These are phyloP conservation scores for Fagopyrum tataricum DNA, from an alignment of 148 eudicot genomes.

Conservation along the genomic window DNA sequence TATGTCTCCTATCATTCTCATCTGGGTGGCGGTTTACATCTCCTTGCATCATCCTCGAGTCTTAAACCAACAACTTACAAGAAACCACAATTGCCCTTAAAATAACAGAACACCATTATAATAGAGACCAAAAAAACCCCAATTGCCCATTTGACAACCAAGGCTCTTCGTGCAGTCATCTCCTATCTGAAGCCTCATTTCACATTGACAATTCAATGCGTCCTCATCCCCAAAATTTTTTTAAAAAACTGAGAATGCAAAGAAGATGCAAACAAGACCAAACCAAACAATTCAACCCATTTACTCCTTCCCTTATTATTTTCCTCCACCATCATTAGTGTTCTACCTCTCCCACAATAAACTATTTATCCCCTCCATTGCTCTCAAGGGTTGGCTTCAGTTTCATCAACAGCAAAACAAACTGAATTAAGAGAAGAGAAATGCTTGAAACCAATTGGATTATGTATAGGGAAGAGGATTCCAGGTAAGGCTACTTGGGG, in stretches of 20 bases:
- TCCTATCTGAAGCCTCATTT: background rate
- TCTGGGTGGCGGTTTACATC: background rate
- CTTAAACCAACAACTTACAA: background rate
- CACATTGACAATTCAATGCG: background rate
- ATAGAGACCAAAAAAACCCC: no score
- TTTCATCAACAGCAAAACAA: background rate
- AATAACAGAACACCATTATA: background rate
- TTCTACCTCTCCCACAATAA: background rate
- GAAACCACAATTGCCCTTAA: background rate
- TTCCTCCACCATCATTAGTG: background rate
- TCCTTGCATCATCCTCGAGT: conserved; percentile 3
- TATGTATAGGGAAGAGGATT: background rate
- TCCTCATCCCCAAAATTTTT: background rate
- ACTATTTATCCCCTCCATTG: background rate
- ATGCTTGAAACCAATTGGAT: background rate
- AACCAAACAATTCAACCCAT: background rate
- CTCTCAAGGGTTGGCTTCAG: background rate
- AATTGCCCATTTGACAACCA: no score
- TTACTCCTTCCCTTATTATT: background rate
- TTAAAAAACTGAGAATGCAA: background rate
- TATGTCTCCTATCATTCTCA: background rate
- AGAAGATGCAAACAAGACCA: background rate
- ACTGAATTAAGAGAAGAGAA: background rate
- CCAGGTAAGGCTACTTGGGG: background rate
- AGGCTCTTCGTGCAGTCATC: background rate